Percentiles rank a stretch among this genome's conserved stretches.
Evolutionary conservation across 176 grass and related monocot genomes (phyloP).

Genomic region (Triticum turgidum): DNA sequence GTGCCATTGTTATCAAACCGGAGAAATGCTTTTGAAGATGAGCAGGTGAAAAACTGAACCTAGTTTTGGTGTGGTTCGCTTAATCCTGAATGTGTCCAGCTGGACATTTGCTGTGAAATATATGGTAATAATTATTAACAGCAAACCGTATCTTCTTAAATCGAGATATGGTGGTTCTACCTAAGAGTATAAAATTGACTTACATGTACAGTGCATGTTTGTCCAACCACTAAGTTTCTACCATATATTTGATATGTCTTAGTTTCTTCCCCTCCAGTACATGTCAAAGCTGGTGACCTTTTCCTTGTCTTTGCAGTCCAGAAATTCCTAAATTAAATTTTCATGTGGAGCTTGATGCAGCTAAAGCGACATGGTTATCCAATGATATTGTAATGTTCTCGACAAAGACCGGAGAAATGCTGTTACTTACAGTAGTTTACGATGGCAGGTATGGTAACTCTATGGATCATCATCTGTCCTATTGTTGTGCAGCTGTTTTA

Average conservation of each 20-base stretch:
- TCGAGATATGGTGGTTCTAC: background rate
- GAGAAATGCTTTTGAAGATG: slow-evolving; percentile 16
- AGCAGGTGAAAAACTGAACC: background rate
- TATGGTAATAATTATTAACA: background rate
- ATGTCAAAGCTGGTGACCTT: slow-evolving; percentile 5
- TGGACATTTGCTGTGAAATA: slow-evolving; percentile 10
- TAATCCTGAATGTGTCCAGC: background rate
- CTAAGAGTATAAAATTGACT: background rate
- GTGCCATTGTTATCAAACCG: background rate
- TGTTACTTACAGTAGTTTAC: slow-evolving; percentile 78
- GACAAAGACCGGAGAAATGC: slow-evolving; percentile 76
- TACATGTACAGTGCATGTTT: background rate
- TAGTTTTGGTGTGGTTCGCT: slow-evolving; percentile 3
- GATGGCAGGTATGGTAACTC: slow-evolving; percentile 64
- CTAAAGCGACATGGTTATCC: slow-evolving; percentile 87
- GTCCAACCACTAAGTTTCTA: background rate
- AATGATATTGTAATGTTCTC: slow-evolving; percentile 86
- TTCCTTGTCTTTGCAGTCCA: slow-evolving; percentile 56
- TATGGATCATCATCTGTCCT: background rate
- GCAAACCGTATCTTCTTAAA: background rate
- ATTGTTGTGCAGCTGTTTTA: slow-evolving; percentile 14
- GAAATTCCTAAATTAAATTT: slow-evolving; percentile 85
- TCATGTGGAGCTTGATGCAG: slow-evolving; percentile 85
- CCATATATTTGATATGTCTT: slow-evolving; percentile 3
- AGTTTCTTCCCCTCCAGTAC: slow-evolving; percentile 9